Conservation (phyloP, 2,329 filamentous ascomycete species). For the Botryosphaeria dothidea region DNA sequence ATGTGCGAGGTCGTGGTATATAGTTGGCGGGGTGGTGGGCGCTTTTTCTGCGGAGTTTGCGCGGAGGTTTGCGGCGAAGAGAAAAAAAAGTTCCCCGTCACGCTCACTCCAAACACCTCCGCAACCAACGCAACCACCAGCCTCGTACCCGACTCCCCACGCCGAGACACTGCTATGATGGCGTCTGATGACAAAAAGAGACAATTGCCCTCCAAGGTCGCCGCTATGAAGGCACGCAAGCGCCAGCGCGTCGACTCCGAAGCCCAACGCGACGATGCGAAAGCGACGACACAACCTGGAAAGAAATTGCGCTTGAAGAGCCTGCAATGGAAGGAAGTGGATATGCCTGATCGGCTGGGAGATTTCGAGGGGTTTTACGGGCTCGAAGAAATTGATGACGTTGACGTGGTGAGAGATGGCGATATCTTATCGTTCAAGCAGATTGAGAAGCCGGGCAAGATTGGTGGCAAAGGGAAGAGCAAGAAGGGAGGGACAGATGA, state of each 20-base stretch:
- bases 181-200: constrained; percentile 33
- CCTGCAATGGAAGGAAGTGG: constrained; percentile 64
- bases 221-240: constrained; percentile 44
- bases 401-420: constrained; percentile 71
- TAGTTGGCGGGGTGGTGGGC: constrained; percentile 3
- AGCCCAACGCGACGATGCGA: not conserved
- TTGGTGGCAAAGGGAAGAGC: constrained; percentile 3
- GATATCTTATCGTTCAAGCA: constrained; percentile 50
- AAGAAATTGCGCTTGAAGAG: constrained; percentile 48
- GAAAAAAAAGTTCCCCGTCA: constrained; percentile 14
- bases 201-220: constrained; percentile 38
- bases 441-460: constrained; percentile 28
- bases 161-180: constrained; percentile 25
- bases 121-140: not conserved
- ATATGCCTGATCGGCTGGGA: constrained; percentile 72
- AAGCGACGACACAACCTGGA: not conserved
- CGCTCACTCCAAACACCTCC: not conserved
- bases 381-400: constrained; percentile 86
- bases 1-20: not conserved
- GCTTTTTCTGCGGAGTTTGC: constrained; percentile 16
- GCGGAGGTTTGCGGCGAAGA: constrained; percentile 18
- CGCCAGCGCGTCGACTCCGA: constrained; percentile 31
- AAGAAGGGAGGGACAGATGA: constrained; percentile 27
- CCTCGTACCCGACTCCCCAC: not conserved
- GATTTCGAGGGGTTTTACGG: constrained; percentile 95